phyloP scores from a whole-genome alignment of 2,329 filamentous ascomycete genomes.

The Orbilia blumenaviensis region DNA sequence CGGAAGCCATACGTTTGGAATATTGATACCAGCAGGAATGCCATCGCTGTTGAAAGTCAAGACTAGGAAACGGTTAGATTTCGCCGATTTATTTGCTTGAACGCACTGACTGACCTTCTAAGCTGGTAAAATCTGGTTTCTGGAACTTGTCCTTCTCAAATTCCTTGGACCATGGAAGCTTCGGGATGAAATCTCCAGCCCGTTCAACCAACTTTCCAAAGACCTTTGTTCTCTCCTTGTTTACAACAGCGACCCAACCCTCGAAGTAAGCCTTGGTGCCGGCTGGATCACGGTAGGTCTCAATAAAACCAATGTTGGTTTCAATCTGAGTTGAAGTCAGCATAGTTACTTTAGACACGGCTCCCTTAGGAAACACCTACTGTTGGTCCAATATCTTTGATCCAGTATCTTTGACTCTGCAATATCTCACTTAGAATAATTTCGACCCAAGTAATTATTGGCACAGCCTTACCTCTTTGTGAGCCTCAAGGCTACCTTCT shows the following conservation, averaged over 20 bases:
- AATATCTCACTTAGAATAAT: neutral
- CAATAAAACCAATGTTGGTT: slow-evolving; percentile 83
- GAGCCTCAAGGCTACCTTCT: slow-evolving; percentile 76
- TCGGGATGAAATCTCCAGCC: slow-evolving; percentile 83
- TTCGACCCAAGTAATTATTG: neutral
- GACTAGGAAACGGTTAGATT: slow-evolving; percentile 36
- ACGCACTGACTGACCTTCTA: slow-evolving; percentile 84
- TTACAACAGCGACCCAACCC: slow-evolving; percentile 84
- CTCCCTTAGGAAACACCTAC: too few species aligned
- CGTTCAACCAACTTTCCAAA: slow-evolving; percentile 85
- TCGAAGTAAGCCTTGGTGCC: slow-evolving; percentile 86
- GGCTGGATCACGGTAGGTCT: slow-evolving; percentile 84
- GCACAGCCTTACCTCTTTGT: slow-evolving; percentile 69
- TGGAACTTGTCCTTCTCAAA: slow-evolving; percentile 98
- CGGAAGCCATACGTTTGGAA: slow-evolving; percentile 64
- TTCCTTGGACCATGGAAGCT: slow-evolving; percentile 84
- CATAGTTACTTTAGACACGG: neutral
- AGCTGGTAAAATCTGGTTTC: slow-evolving; percentile 92
- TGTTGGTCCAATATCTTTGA: slow-evolving; percentile 79
- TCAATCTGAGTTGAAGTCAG: slow-evolving; percentile 67
- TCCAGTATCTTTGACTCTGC: slow-evolving; percentile 77
- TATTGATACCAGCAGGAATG: slow-evolving; percentile 70
- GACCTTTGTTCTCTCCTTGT: slow-evolving; percentile 62
- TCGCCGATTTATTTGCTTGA: slow-evolving; percentile 56
- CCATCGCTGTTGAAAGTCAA: slow-evolving; percentile 59